These are phyloP conservation scores for Amphirosellinia nigrospora DNA, from an alignment of 495 filamentous ascomycete species.

Conservation along the genomic window DNA sequence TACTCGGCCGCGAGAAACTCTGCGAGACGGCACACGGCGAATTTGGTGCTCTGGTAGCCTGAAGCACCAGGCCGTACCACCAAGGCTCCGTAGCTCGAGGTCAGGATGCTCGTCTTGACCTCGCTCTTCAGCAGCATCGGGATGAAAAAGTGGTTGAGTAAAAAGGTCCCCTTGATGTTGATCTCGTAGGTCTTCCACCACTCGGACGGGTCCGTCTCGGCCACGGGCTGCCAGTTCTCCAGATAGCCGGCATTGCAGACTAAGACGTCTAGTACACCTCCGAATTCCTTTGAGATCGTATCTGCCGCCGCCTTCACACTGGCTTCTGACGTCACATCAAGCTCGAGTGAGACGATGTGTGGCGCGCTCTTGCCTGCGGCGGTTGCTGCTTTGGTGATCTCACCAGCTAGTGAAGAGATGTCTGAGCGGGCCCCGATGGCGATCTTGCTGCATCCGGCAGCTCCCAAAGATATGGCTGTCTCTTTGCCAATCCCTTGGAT, in stretches of 20 bases:
- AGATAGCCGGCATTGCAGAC: conserved; percentile 54
- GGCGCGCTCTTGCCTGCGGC: conserved; percentile 45
- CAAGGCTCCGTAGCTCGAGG: conserved; percentile 44
- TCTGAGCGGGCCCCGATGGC: conserved; percentile 51
- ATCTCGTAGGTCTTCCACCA: conserved; percentile 53
- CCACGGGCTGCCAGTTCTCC: conserved; percentile 39
- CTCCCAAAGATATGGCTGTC: conserved; percentile 54
- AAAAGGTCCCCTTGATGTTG: conserved; percentile 52
- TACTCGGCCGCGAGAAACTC: conserved; percentile 54
- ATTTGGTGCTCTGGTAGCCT: conserved; percentile 50
- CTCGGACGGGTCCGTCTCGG: conserved; percentile 39
- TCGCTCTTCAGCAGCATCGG: conserved; percentile 48
- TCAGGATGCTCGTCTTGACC: conserved; percentile 44
- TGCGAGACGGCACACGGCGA: conserved; percentile 49
- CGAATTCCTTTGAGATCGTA: conserved; percentile 37
- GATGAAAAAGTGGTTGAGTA: conserved; percentile 50
- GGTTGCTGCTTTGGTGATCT: conserved; percentile 40
- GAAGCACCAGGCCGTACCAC: conserved; percentile 33
- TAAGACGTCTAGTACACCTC: conserved; percentile 49
- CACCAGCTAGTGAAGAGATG: conserved; percentile 41
- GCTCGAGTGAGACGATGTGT: conserved; percentile 44
- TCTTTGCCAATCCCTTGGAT: conserved; percentile 60
- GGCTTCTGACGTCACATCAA: conserved; percentile 51
- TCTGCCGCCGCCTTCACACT: conserved; percentile 44
- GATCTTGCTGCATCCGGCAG: conserved; percentile 49